Base-by-base conservation (phyloP, 345 rosid species). In the Microcos paniculata region DNA sequence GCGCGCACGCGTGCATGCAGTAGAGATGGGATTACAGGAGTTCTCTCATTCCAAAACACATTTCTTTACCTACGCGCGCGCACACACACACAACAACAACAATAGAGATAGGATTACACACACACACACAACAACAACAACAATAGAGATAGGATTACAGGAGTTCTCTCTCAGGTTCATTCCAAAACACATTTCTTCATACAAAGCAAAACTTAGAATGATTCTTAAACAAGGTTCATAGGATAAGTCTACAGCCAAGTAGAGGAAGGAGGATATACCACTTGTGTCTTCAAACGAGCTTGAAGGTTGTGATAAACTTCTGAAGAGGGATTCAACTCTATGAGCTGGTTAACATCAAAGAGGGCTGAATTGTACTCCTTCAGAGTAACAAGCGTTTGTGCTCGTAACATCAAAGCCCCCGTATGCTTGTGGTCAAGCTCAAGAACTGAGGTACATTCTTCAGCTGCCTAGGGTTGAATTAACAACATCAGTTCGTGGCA, bases 341-440 rank as follows among this genome's bases (percentile, higher is more conserved):
- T 76, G 57, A 95, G 97, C 73, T 94, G 84, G 66, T 85, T 91
- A 75, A 95, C 99, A 85, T 95, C 98, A 76, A 93, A 95, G 14
- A 93, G 87, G 0, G 99, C 98, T 0, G 97, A 91, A 74, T 86
- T 79, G 79, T 95, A 95, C 57, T 95, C 96, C 81, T 91, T 91
- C 23, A 95, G 85, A 4, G 98, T 90, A 62, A 95, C 97, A 40
- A 95, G 76, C 4, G 98, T 95, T 85, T 93, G 99, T 0, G 99
- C 96, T 62, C 99, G 90, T 30, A 95, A 81, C 98, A 93, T 93
- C 86, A 95, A 67, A 0, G 99, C 99, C 55, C 99, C 99, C 6
- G 93, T 87, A 71, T 95, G 99, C 6, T 91, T 78, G 74, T 85
- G 88, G 80, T 93, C 98, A 58, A 95, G 97, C 90, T 91, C 96